Base-by-base conservation (phyloP, 1,284 basidiomycete genomes). In the Lentinula novae-zelandiae region DNA sequence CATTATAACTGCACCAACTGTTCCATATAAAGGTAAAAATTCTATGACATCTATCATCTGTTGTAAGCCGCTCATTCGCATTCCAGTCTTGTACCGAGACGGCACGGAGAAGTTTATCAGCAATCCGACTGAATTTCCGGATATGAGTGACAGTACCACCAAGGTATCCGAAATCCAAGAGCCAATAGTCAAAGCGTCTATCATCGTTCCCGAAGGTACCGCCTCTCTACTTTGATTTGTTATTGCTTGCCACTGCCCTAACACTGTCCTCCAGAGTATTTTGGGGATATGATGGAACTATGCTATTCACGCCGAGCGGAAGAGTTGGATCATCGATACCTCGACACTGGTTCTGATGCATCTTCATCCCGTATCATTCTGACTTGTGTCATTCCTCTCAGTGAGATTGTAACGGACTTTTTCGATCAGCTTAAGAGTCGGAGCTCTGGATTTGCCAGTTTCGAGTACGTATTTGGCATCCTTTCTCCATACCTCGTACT, bases 81-180 rank as follows among this genome's bases (percentile, higher is more conserved):
- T 20, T 22, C 27, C 68, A 94, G 92, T 96, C 52, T 73, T 93
- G 42, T 93, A 90, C 74, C 82, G 78, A 64, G 80, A 63, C 40
- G 75, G 93, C 67, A 85, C 82, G 57, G 87, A 83, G 12, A 82
- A 84, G 53, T 80, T 84, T 58, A 81, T 98, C 67, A 94, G 94
- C 71, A 97, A 96, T 71, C 95, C 95, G 5, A 90, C 91, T 1
- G 91, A 96, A 65, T 98, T 98, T 70, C 95, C 95, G 0, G 95
- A 96, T 61, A 77, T 82, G 10, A 76, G 80, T 17, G 90, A 94
- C 64, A 75, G 80, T n/a, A 77, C 82, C 44, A 72, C 74, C 40
- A 83, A 82, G 62, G 87, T 95, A 9, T 82, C 81, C 63, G 85
- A 89, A 66, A 81, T 97, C 17, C 89, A 93, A 68, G 95, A 98